Evolutionary conservation across 2,329 filamentous ascomycete species (phyloP).

Genomic region (Venturia asperata): DNA sequence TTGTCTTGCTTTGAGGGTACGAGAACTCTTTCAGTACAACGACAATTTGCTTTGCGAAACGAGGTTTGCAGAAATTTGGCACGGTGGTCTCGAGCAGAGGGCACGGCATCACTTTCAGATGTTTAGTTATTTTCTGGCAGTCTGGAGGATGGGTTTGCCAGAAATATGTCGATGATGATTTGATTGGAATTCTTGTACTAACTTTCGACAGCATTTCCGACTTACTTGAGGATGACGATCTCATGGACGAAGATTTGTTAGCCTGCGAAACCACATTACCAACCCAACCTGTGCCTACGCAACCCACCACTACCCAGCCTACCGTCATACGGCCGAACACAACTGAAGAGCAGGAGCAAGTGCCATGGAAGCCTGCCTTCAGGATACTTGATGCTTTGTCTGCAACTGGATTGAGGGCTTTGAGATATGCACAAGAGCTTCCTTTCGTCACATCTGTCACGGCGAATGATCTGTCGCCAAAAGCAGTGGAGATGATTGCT

Average conservation of each 20-base stretch:
- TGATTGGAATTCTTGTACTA: background rate
- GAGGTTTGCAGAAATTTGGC: background rate
- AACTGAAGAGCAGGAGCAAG: slow-evolving; percentile 11
- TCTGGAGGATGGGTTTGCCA: background rate
- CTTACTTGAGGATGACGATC: slow-evolving; percentile 5
- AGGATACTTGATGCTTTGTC: slow-evolving; percentile 93
- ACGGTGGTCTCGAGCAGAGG: background rate
- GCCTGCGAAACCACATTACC: slow-evolving; percentile 12
- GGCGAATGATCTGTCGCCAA: slow-evolving; percentile 78
- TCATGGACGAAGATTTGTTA: slow-evolving; percentile 19
- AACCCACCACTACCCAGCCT: background rate
- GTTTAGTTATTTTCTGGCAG: background rate
- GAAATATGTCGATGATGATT: background rate
- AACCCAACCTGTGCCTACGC: background rate
- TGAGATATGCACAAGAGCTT: slow-evolving; percentile 87
- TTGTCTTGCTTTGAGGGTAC: background rate
- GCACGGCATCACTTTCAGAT: background rate
- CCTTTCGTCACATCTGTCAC: slow-evolving; percentile 75
- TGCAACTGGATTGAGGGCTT: slow-evolving; percentile 80
- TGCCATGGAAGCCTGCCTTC: slow-evolving; percentile 44
- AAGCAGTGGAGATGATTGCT: slow-evolving; percentile 72
- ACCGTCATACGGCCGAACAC: slow-evolving; percentile 26
- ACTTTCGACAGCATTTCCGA: background rate
- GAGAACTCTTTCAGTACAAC: background rate
- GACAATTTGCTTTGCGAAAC: background rate